Evolutionary conservation across 225 moss, liverwort and hornwort species (phyloP), one percentile per base, ranked within the genome.

Genomic region (Neckera pumila): DNA sequence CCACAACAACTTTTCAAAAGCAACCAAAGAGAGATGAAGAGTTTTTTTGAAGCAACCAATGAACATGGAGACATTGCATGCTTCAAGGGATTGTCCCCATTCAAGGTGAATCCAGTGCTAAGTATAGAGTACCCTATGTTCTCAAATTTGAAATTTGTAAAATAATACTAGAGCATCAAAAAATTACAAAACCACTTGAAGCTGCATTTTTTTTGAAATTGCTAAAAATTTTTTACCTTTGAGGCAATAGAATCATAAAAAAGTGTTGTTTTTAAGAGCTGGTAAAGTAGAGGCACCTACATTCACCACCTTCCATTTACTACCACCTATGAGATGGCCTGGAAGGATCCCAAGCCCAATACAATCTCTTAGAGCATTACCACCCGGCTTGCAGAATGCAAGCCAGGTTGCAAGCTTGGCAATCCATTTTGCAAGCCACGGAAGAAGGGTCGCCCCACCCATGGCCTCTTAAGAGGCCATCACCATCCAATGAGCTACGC

Each of bases 81-180:
- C 19, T 75, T 49, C 19, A 71, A 71, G 16, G 15, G 42, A 1
- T 51, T 15, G 51, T 51, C 9, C 42, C 2, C 1, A 40, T 27
- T 15, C 5, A 71, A 42, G 5, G 26, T 70, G 42, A 42, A 0
- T 34, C 8, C 25, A 14, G 4, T 14, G 3, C 15, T 40, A 71
- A 71, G 8, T 26, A 26, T 5, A 70, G 2, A 4, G 8, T 26
- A 3, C 0, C 40, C 3, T 71, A 16, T 15, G 3, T 71, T 27
- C 5, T 71, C 9, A 42, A 40, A 14, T 70, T 9, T 42, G 3
- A 42, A 42, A 71, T 26, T 26, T 14, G 5, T 26, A 42, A 71
- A 71, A 42, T 40, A 71, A 9, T 9, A 42, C 16, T 9, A 42
- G 0, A 27, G 1, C 5, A 1, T 25, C 0, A 1, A 3, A 23